Conservation (phyloP, 441 rosid species). For the Croton laevigatus region DNA sequence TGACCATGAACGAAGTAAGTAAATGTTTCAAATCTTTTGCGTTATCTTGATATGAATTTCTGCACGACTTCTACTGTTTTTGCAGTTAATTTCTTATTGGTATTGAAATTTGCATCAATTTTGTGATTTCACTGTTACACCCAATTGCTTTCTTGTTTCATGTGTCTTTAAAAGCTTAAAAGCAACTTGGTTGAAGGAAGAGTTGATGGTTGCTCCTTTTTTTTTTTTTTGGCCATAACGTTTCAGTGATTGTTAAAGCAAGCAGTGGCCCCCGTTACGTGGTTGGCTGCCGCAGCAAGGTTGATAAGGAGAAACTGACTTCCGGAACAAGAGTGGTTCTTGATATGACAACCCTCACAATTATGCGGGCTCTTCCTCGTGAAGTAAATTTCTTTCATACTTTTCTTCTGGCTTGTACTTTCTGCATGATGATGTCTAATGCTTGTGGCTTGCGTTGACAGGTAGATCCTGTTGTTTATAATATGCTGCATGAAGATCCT, state of each 20-base stretch:
- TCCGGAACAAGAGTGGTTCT: slow-evolving; percentile 83
- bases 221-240: not conserved
- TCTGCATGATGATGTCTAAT: not conserved
- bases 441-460: slow-evolving; percentile 25
- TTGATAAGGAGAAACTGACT: slow-evolving; percentile 74
- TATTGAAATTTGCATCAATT: no score
- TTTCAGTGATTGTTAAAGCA: slow-evolving; percentile 74
- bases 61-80: not conserved
- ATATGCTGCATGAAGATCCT: slow-evolving; percentile 98
- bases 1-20: slow-evolving; percentile 82
- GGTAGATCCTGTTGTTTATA: slow-evolving; percentile 98
- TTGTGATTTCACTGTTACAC: not conserved
- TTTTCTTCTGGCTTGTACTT: not conserved
- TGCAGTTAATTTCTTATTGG: not conserved
- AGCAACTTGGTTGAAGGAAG: not conserved
- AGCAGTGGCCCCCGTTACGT: slow-evolving; percentile 69
- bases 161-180: not conserved
- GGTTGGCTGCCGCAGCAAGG: slow-evolving; percentile 82
- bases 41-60: not conserved
- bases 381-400: slow-evolving; percentile 37
- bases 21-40: not conserved
- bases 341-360: slow-evolving; percentile 72
- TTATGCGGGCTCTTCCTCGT: slow-evolving; percentile 87
- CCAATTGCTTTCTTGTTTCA: not conserved
- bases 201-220: not conserved